A percentile compares a stretch with the other conserved stretches of the same genome.
phyloP scores from a whole-genome alignment of 2,329 filamentous ascomycete species.

The Rhynchosporium graminicola region DNA sequence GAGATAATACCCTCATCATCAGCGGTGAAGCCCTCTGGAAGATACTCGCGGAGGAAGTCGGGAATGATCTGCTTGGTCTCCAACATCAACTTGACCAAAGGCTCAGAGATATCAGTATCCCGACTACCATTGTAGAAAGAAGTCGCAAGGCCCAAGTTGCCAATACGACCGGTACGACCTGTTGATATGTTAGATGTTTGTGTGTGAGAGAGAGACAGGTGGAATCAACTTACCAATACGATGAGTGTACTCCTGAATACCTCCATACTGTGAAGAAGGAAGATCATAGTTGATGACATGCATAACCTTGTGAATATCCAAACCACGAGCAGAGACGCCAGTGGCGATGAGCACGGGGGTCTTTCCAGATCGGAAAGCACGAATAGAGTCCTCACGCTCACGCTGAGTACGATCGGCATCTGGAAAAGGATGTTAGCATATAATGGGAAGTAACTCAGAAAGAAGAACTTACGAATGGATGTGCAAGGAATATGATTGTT shows the following conservation, averaged over 20 bases:
- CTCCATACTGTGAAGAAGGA: slow-evolving; percentile 72
- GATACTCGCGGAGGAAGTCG: slow-evolving; percentile 71
- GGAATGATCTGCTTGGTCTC: slow-evolving; percentile 80
- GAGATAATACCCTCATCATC: slow-evolving; percentile 36
- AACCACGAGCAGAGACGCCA: slow-evolving; percentile 81
- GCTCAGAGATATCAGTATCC: slow-evolving; percentile 44
- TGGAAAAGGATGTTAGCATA: background rate
- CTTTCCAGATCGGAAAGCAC: slow-evolving; percentile 74
- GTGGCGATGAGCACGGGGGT: slow-evolving; percentile 84
- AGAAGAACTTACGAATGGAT: slow-evolving; percentile 69
- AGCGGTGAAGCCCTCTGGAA: slow-evolving; percentile 53
- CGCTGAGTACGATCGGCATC: slow-evolving; percentile 74
- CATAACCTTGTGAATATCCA: slow-evolving; percentile 83
- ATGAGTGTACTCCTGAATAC: slow-evolving; percentile 91
- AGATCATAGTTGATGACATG: slow-evolving; percentile 95
- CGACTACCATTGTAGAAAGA: slow-evolving; percentile 82
- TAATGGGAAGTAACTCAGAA: too few species aligned
- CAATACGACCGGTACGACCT: slow-evolving; percentile 93
- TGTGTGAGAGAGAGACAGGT: background rate
- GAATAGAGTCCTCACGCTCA: slow-evolving; percentile 90
- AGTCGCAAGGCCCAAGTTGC: slow-evolving; percentile 79
- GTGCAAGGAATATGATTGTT: slow-evolving; percentile 78
- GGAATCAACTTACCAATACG: slow-evolving; percentile 71
- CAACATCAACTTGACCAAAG: slow-evolving; percentile 75
- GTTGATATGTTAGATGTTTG: slow-evolving; percentile 22